Evolutionary conservation across 495 filamentous ascomycete genomes (phyloP).

Genomic region (Neurospora sp.): DNA sequence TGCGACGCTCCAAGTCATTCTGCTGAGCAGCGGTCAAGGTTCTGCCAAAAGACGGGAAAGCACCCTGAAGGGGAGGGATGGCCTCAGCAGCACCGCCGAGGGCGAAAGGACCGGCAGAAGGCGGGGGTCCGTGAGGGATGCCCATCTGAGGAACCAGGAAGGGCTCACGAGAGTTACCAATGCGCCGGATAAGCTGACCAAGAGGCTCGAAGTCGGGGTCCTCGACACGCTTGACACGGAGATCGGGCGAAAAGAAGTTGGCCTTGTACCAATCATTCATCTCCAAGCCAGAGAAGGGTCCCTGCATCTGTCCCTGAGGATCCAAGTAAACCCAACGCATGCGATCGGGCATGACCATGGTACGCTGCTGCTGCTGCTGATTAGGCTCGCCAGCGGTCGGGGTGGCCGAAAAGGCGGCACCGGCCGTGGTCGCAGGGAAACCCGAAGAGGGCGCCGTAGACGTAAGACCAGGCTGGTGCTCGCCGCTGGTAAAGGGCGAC

Average conservation of each 20-base stretch:
- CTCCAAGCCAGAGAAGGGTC: slow-evolving; percentile 89
- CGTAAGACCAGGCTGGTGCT: slow-evolving; percentile 21
- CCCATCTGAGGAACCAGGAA: slow-evolving; percentile 97
- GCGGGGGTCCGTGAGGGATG: slow-evolving; percentile 70
- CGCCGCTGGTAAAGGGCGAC: slow-evolving; percentile 24
- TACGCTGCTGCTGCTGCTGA: slow-evolving; percentile 57
- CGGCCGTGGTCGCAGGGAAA: slow-evolving; percentile 22
- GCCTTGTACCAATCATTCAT: slow-evolving; percentile 99
- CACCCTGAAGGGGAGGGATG: slow-evolving; percentile 88
- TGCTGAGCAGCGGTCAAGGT: slow-evolving; percentile 96
- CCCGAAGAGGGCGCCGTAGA: slow-evolving; percentile 22
- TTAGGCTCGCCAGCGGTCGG: slow-evolving; percentile 44
- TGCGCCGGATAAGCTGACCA: slow-evolving; percentile 89
- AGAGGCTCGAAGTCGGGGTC: slow-evolving; percentile 90
- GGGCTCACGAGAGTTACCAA: slow-evolving; percentile 93
- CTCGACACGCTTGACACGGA: slow-evolving; percentile 88
- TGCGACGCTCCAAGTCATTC: slow-evolving; percentile 88
- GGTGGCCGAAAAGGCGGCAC: slow-evolving; percentile 25
- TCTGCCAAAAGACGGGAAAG: slow-evolving; percentile 95
- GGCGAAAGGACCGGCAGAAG: slow-evolving; percentile 34
- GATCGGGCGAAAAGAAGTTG: slow-evolving; percentile 89
- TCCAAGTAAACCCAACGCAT: slow-evolving; percentile 99
- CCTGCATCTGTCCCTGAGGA: slow-evolving; percentile 82
- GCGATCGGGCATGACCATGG: slow-evolving; percentile 99
- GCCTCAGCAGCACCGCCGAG: slow-evolving; percentile 46